Evolutionary conservation across 2,329 filamentous ascomycete species (phyloP).

Genomic region (Calonectria crousiana): DNA sequence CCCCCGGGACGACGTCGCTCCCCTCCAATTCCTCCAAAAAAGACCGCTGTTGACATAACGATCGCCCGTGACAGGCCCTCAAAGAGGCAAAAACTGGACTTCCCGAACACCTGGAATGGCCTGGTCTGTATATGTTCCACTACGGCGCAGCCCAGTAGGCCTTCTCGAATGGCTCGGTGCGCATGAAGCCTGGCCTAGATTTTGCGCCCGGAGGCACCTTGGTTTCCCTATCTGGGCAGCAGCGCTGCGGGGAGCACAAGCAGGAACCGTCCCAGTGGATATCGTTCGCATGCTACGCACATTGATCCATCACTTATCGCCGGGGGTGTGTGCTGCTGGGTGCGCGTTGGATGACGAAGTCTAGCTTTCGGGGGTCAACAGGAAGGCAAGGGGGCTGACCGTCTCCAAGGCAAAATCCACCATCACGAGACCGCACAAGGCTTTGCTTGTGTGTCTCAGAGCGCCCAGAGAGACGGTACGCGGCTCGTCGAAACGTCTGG

Average conservation of each 20-base stretch:
- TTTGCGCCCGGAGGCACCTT: slow-evolving; percentile 12
- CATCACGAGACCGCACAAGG: slow-evolving; percentile 12
- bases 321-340: neutral
- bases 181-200: slow-evolving; percentile 3
- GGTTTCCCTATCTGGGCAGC: neutral
- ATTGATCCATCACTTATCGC: slow-evolving; percentile 20
- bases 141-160: slow-evolving; percentile 3
- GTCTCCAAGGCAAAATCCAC: slow-evolving; percentile 9
- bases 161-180: neutral
- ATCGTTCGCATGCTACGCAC: slow-evolving; percentile 7
- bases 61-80: slow-evolving; percentile 36
- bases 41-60: slow-evolving; percentile 36
- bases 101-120: slow-evolving; percentile 24
- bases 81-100: slow-evolving; percentile 28
- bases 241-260: slow-evolving; percentile 14
- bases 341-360: slow-evolving; percentile 8
- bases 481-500: neutral
- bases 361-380: slow-evolving; percentile 5
- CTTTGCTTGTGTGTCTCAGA: neutral
- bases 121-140: neutral
- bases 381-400: neutral
- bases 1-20: slow-evolving; percentile 1
- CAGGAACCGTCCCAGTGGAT: slow-evolving; percentile 13
- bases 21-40: slow-evolving; percentile 20
- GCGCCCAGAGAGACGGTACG: neutral